These are phyloP conservation scores for Talaromyces amestolkiae DNA, from an alignment of 2,329 filamentous ascomycete genomes.

Conservation along the genomic window DNA sequence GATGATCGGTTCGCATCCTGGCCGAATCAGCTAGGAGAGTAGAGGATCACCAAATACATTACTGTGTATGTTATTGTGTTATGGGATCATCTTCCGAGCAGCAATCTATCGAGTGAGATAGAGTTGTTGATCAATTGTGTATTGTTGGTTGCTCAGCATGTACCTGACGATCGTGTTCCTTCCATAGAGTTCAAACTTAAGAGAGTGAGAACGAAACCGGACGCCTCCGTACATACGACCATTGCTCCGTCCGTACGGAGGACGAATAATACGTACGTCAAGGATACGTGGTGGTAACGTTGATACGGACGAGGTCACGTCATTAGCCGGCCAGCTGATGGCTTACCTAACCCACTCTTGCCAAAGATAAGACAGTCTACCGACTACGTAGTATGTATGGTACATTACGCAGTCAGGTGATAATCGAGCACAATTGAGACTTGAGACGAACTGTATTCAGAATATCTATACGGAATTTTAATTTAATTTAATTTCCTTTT, in stretches of 20 bases:
- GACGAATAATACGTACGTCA: neutral
- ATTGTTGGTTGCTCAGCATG: neutral
- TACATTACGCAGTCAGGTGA: neutral
- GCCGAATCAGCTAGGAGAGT: neutral
- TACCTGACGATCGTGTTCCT: conserved; percentile 18
- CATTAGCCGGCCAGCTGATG: conserved; percentile 1
- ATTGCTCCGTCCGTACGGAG: neutral
- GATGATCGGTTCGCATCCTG: neutral
- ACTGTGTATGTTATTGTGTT: neutral
- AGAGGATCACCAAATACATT: neutral
- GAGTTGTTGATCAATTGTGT: neutral
- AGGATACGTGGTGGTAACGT: neutral
- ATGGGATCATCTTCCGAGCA: neutral
- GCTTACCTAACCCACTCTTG: neutral
- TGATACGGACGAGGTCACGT: neutral
- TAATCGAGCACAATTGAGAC: neutral
- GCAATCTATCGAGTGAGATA: neutral
- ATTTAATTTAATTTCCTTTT: no score
- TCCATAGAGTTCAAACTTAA: neutral
- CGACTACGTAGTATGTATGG: neutral
- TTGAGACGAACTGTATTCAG: neutral
- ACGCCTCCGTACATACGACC: neutral
- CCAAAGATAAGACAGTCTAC: neutral
- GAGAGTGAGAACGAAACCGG: no score
- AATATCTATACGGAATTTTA: no score